Conservation (phyloP, 129 eudicot genomes). For the Daucus carota region DNA sequence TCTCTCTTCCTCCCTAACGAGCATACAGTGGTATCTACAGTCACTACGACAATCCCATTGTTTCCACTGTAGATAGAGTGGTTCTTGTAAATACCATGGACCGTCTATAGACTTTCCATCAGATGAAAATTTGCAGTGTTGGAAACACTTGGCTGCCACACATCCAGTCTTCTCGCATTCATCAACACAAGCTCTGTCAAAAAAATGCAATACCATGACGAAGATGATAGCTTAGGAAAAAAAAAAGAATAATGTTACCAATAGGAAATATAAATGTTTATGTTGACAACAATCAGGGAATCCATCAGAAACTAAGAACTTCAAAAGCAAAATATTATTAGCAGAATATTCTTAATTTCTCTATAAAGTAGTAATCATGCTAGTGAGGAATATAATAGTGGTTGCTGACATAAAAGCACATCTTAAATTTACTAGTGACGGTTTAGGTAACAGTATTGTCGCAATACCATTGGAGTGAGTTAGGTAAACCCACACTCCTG, state of each 20-base stretch:
- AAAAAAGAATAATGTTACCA: background rate
- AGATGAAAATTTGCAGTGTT: constrained; percentile 78
- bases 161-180: constrained; percentile 93
- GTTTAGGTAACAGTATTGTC: background rate
- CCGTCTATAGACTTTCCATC: constrained; percentile 59
- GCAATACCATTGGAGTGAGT: background rate
- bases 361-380: background rate
- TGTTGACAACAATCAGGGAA: background rate
- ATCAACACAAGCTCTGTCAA: constrained; percentile 67
- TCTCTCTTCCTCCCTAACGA: constrained; percentile 81
- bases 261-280: background rate
- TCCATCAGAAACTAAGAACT: background rate
- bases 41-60: constrained; percentile 96
- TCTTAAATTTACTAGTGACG: background rate
- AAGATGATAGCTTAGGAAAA: constrained; percentile 15
- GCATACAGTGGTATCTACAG: constrained; percentile 87
- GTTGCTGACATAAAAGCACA: background rate
- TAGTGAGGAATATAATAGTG: background rate
- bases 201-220: constrained; percentile 16
- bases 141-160: constrained; percentile 69
- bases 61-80: constrained; percentile 88
- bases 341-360: constrained; percentile 1
- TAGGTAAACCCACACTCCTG: constrained; percentile 7
- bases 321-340: background rate
- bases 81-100: constrained; percentile 97